phyloP scores from a whole-genome alignment of 306 rosid species.

The Cicer pinnatifidum region DNA sequence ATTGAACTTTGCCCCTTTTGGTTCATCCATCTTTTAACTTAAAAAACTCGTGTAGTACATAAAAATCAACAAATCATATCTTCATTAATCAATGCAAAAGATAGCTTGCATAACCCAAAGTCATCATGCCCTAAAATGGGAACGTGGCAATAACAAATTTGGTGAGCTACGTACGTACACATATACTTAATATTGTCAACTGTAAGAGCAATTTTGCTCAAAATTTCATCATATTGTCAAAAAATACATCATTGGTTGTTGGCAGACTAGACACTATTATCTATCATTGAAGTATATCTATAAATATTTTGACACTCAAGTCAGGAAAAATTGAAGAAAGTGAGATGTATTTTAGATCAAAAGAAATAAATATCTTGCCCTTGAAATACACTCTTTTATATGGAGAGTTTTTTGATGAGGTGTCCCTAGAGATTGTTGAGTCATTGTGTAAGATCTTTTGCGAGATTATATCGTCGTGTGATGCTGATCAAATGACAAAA shows the following conservation, averaged over 20 bases:
- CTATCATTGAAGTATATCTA: fast-evolving
- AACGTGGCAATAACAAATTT: constrained; percentile 18
- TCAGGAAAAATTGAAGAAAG: too few relatives aligned
- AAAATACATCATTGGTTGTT: too few relatives aligned
- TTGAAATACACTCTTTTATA: too few relatives aligned
- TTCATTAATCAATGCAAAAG: constrained; percentile 31
- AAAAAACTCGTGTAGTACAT: constrained; percentile 36
- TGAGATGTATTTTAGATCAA: too few relatives aligned
- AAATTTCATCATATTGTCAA: neutral
- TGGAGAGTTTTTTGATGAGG: too few relatives aligned
- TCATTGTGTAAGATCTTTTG: too few relatives aligned
- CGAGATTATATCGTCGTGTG: too few relatives aligned
- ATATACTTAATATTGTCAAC: neutral
- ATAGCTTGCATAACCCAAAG: constrained; percentile 43
- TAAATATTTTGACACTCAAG: too few relatives aligned
- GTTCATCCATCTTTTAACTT: constrained; percentile 39
- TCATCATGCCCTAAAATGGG: constrained; percentile 43
- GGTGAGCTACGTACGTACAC: constrained; percentile 31
- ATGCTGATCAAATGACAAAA: too few relatives aligned
- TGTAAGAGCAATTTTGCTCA: neutral
- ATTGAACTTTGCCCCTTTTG: constrained; percentile 35
- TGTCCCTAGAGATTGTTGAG: too few relatives aligned
- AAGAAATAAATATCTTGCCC: too few relatives aligned
- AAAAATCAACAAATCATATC: constrained; percentile 36
- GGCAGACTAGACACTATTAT: too few relatives aligned